Evolutionary conservation across 768 basidiomycete genomes (phyloP).

Genomic region (Daedaleopsis sinensis): DNA sequence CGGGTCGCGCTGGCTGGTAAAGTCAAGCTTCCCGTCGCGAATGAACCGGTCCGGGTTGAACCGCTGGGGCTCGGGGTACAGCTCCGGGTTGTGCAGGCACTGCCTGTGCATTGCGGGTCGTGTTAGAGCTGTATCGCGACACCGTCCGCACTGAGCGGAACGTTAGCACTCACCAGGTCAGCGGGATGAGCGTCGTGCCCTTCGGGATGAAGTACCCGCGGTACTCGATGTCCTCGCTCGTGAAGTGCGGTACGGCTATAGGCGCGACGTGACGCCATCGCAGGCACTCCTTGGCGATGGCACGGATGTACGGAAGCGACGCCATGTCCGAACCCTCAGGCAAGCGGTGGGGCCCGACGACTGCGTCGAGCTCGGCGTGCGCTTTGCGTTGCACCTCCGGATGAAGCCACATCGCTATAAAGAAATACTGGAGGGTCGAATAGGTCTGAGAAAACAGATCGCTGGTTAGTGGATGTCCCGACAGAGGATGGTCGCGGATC

Average conservation of each 20-base stretch:
- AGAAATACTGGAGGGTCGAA: conserved; percentile 12
- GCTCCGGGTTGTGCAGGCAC: conserved; percentile 1
- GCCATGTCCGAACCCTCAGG: conserved; percentile 13
- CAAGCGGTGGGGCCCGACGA: conserved; percentile 14
- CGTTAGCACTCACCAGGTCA: conserved; percentile 16
- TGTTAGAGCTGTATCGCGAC: neutral
- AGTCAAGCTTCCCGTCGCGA: neutral
- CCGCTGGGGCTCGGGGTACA: conserved; percentile 1
- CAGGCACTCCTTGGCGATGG: conserved; percentile 18
- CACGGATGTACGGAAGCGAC: conserved; percentile 16
- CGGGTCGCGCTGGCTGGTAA: neutral
- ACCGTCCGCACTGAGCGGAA: no score
- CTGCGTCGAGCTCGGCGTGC: conserved; percentile 18
- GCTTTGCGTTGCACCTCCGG: conserved; percentile 19
- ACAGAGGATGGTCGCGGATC: neutral
- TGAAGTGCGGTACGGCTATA: conserved; percentile 31
- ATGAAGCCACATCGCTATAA: conserved; percentile 13
- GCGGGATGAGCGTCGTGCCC: conserved; percentile 22
- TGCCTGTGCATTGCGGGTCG: neutral
- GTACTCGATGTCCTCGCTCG: conserved; percentile 42
- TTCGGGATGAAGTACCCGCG: conserved; percentile 41
- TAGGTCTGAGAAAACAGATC: neutral
- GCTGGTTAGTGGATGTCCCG: neutral
- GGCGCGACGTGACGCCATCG: conserved; percentile 13
- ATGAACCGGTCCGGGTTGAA: conserved; percentile 4